Evolutionary conservation across 192 early-diverging fungal species (phyloP), one percentile per base, ranked within the genome.

Genomic region (Chytriomyces sp.): DNA sequence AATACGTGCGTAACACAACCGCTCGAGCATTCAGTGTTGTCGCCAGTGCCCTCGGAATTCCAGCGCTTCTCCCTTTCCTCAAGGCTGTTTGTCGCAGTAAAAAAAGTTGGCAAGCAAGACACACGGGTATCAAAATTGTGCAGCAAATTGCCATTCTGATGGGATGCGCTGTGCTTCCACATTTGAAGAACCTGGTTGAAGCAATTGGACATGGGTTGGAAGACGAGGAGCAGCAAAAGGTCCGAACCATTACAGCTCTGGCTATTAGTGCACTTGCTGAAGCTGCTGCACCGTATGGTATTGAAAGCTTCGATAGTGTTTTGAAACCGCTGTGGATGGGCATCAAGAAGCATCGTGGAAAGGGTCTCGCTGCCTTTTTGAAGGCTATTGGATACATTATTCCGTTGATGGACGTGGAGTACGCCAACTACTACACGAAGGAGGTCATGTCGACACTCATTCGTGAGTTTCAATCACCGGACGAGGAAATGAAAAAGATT

Each of bases 351-450:
- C 97, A 99, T 79, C 91, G 98, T 76, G 96, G 97, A 76, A 96
- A 96, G 79, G 94, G 94, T 16, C 86, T 98, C 45, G 97, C 98
- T 8, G 96, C 97, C 0, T 98, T 99, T 86, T 86, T 99, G 75
- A 97, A 98, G 81, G 97, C 97, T n/a, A 94, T 98, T 78, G 98
- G 98, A 43, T 98, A 93, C 72, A 95, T 99, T 67, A 97, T 98
- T 72, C 97, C 98, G 23, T 85, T 99, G 61, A 98, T 99, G 96
- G 96, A 97, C 73, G 88, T 89, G 49, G 96, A 97, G 77, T 92
- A 96, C 74, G 96, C 97, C 60, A 95, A 94, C 81, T 91, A 93
- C 80, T 96, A 96, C 82, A 96, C 97, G 8, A 92, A 93, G 80
- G 93, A 97, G 69, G 93, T 97, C 48, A 95, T 99, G 96, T 80